Percentiles rank a stretch among this genome's conserved stretches.
phyloP scores from a whole-genome alignment of 805 yeast species.

The Schwanniomyces polymorphus region DNA sequence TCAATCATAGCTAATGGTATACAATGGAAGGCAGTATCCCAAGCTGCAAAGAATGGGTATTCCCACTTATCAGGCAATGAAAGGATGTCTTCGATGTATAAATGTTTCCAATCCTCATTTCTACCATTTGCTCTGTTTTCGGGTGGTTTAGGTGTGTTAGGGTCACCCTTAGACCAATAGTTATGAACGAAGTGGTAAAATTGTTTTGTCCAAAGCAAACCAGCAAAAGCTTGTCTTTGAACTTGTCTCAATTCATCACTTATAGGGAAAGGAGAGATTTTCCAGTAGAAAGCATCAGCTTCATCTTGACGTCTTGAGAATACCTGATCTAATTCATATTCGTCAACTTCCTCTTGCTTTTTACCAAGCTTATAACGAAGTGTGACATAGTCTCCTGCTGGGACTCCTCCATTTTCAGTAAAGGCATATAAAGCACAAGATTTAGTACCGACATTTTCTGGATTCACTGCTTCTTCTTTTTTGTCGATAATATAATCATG shows the following conservation, averaged over 20 bases:
- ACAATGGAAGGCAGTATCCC: conserved; percentile 97
- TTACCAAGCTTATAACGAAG: conserved; percentile 72
- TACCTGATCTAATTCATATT: conserved; percentile 67
- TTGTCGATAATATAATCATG: conserved; percentile 77
- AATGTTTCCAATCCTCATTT: conserved; percentile 84
- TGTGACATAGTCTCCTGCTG: conserved; percentile 84
- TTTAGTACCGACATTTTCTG: conserved; percentile 73
- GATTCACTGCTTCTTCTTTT: conserved; percentile 63
- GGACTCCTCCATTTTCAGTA: conserved; percentile 74
- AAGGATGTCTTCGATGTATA: conserved; percentile 82
- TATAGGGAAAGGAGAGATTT: conserved; percentile 80
- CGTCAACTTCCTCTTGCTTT: conserved; percentile 53
- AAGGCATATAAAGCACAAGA: conserved; percentile 82
- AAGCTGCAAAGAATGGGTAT: conserved; percentile 93
- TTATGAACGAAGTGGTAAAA: conserved; percentile 83
- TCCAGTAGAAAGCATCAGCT: conserved; percentile 92
- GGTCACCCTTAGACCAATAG: conserved; percentile 88
- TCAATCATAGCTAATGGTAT: conserved; percentile 92
- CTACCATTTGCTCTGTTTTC: conserved; percentile 82
- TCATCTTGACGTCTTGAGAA: conserved; percentile 76
- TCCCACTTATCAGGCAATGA: conserved; percentile 96
- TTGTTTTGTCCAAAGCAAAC: conserved; percentile 91
- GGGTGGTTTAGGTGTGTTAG: conserved; percentile 71
- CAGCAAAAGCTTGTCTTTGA: conserved; percentile 93
- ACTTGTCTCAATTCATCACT: conserved; percentile 76